A percentile compares a stretch with the other conserved stretches of the same genome.
These are phyloP conservation scores for Veloboletus limbatus DNA, from an alignment of 1,284 basidiomycete genomes.

Conservation along the genomic window DNA sequence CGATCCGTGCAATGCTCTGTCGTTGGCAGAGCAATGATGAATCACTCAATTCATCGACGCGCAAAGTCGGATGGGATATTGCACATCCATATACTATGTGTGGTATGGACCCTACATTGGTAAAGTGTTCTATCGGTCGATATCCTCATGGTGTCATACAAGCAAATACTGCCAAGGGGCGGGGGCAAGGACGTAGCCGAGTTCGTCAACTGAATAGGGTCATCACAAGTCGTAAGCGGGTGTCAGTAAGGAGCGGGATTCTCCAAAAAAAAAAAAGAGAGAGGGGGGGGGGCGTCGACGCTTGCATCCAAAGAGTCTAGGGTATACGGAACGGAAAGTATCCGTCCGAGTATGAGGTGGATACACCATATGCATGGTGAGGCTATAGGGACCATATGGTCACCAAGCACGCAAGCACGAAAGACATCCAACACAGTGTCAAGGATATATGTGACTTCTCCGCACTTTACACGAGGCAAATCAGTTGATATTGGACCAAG, in stretches of 20 bases:
- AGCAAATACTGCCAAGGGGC: not conserved
- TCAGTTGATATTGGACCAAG: constrained; percentile 6
- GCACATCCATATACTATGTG: too few relatives aligned
- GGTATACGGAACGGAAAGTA: too few relatives aligned
- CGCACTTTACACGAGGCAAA: constrained; percentile 16
- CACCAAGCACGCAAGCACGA: constrained; percentile 14
- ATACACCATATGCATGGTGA: too few relatives aligned
- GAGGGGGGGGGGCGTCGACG: too few relatives aligned
- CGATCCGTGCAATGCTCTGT: not conserved
- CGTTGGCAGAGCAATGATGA: too few relatives aligned
- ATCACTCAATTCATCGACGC: too few relatives aligned
- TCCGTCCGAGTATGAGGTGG: too few relatives aligned
- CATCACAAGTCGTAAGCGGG: constrained; percentile 7
- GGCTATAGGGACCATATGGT: constrained; percentile 16
- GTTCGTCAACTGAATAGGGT: not conserved
- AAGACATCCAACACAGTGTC: constrained; percentile 13
- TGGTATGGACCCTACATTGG: too few relatives aligned
- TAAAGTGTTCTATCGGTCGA: not conserved
- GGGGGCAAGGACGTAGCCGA: not conserved
- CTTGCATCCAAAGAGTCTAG: not conserved
- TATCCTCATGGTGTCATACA: not conserved
- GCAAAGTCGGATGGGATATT: too few relatives aligned
- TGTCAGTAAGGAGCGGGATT: constrained; percentile 2
- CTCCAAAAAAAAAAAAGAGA: not conserved
- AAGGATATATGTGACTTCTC: constrained; percentile 9